Evolutionary conservation across 345 rosid genomes (phyloP), one percentile per base, ranked within the genome.

Genomic region (Hirschfeldia incana): DNA sequence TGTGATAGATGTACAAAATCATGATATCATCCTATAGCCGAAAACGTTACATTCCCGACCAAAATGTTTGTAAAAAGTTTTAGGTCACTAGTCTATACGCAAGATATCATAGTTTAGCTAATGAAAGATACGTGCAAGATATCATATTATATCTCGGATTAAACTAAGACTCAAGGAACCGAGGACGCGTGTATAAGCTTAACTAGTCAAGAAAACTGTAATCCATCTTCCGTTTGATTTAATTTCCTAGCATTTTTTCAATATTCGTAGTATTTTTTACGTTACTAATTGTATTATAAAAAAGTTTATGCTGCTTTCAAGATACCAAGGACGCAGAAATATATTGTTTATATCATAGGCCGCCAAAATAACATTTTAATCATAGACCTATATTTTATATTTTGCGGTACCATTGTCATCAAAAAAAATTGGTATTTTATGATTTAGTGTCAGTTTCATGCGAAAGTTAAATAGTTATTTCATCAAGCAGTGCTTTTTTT

Each of bases 71-170:
- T 2, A 11, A 5, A 15, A 32, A 10, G 62, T 69, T 17, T 16
- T 5, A 15, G 29, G 75, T 26, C 10, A 58, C 11, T 32, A n/a
- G n/a, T n/a, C n/a, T n/a, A 9, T 32, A 70, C 6, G 28, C 10
- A 33, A 30, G 12, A 70, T 70, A 70, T 53, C 74, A 53, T 70
- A 70, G 59, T 70, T 33, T 70, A 58, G 63, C 1, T 9, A 69
- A 8, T 1, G 26, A 32, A 32, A 5, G 2, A 37, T 66, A 8
- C 39, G 28, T 34, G 46, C 69, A 9, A 65, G 3, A 65, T 63
- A 36, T 16, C 15, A 65, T 65, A 65, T 36, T 36, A 15, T 9
- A 34, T 70, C 51, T 32, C 33, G 21, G 26, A 58, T 11, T 26
- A 34, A 8, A 28, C 4, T 13, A 29, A 12, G 53, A 26, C 13